Conservation (phyloP, 1,284 basidiomycete genomes). For the Vanrija sp. region DNA sequence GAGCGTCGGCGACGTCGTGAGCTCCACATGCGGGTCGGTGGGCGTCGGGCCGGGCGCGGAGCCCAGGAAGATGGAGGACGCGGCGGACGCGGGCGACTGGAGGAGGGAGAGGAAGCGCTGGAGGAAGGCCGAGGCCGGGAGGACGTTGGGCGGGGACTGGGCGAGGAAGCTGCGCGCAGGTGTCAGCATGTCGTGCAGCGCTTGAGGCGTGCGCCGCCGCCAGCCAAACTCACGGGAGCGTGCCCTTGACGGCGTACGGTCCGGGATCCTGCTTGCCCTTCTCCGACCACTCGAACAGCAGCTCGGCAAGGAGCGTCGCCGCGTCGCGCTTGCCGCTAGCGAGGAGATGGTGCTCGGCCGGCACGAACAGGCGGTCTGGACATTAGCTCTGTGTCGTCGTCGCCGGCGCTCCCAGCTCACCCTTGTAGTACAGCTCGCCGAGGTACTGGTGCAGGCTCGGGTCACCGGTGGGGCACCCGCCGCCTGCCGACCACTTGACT, state of each 20-base stretch:
- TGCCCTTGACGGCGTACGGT: conserved; percentile 73
- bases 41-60: conserved; percentile 39
- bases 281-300: conserved; percentile 72
- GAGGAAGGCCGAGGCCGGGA: conserved; percentile 79
- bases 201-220: background rate
- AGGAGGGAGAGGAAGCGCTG: conserved; percentile 64
- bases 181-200: too few species aligned
- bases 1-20: conserved; percentile 67
- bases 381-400: conserved; percentile 1
- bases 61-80: conserved; percentile 50
- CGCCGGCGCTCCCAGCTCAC: conserved; percentile 47
- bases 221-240: conserved; percentile 63
- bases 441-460: conserved; percentile 78
- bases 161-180: conserved; percentile 63
- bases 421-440: conserved; percentile 82
- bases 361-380: conserved; percentile 67
- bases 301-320: conserved; percentile 74
- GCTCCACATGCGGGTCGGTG: conserved; percentile 60
- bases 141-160: conserved; percentile 77
- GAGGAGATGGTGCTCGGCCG: conserved; percentile 74
- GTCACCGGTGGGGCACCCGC: conserved; percentile 77
- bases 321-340: conserved; percentile 81
- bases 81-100: conserved; percentile 53
- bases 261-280: conserved; percentile 37
- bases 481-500: conserved; percentile 69